Evolutionary conservation across 495 filamentous ascomycete species (phyloP).

Genomic region (Daldinia decipiens): DNA sequence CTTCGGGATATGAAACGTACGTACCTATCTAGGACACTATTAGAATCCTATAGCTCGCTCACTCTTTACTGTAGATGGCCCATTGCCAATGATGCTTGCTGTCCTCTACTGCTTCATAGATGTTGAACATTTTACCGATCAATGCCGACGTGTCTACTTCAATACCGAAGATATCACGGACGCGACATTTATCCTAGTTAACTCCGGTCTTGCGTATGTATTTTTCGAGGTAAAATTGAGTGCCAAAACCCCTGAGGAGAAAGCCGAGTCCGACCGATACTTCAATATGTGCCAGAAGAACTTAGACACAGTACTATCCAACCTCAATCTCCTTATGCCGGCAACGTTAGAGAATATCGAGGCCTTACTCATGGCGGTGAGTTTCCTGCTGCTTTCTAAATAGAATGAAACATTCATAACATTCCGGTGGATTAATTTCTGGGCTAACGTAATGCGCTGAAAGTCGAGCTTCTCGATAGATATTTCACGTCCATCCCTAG

Average conservation of each 20-base stretch:
- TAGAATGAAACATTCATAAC: not conserved
- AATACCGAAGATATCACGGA: slow-evolving; percentile 66
- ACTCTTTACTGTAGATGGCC: slow-evolving; percentile 41
- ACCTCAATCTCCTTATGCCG: slow-evolving; percentile 67
- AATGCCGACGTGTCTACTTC: slow-evolving; percentile 69
- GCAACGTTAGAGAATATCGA: slow-evolving; percentile 67
- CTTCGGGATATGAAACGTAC: slow-evolving; percentile 60
- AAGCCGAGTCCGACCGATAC: slow-evolving; percentile 54
- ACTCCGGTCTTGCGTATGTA: slow-evolving; percentile 65
- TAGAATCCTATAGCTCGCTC: slow-evolving; percentile 4
- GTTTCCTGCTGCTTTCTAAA: slow-evolving; percentile 27
- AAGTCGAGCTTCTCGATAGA: slow-evolving; percentile 67
- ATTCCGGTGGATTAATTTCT: not conserved
- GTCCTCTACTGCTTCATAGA: slow-evolving; percentile 56
- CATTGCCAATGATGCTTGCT: slow-evolving; percentile 52
- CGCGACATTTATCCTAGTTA: slow-evolving; percentile 65
- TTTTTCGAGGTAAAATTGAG: slow-evolving; percentile 61
- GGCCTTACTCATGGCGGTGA: slow-evolving; percentile 67
- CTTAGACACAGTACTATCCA: slow-evolving; percentile 66
- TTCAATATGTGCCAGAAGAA: slow-evolving; percentile 63
- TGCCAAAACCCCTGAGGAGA: slow-evolving; percentile 47
- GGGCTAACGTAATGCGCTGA: not conserved
- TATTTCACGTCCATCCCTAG: slow-evolving; percentile 69
- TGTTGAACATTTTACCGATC: slow-evolving; percentile 65
- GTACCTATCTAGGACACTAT: not conserved